Conservation (phyloP, 2,329 filamentous ascomycete species). For the Aspergillus quadricinctus region DNA sequence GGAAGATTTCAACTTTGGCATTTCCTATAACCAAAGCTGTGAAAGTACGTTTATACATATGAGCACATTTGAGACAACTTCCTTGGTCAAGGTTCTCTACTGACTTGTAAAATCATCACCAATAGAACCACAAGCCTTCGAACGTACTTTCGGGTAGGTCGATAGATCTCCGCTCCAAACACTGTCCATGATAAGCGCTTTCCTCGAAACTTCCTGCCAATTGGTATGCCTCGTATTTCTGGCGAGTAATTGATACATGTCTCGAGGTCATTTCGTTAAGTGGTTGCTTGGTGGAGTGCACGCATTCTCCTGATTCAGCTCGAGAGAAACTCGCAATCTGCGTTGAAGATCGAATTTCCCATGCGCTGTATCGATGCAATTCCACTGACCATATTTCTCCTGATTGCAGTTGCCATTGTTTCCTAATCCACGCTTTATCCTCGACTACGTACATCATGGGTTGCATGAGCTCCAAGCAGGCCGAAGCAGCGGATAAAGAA, state of each 20-base stretch:
- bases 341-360: neutral
- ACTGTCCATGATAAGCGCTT: neutral
- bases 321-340: neutral
- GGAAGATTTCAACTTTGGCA: neutral
- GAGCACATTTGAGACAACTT: neutral
- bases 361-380: neutral
- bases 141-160: neutral
- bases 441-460: slow-evolving; percentile 34
- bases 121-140: neutral
- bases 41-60: neutral
- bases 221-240: neutral
- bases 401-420: neutral
- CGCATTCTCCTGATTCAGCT: slow-evolving; percentile 16
- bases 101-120: neutral
- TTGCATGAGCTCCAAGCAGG: slow-evolving; percentile 41
- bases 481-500: slow-evolving; percentile 38
- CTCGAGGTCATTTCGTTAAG: slow-evolving; percentile 4
- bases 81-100: neutral
- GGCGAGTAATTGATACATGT: slow-evolving; percentile 9
- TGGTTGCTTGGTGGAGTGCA: slow-evolving; percentile 8
- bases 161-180: neutral
- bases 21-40: neutral
- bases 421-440: neutral
- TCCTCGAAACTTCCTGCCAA: neutral
- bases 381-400: slow-evolving; percentile 3